Evolutionary conservation across 2,329 filamentous ascomycete genomes (phyloP), one percentile per base, ranked within the genome.

Genomic region (Fusarium sp.): DNA sequence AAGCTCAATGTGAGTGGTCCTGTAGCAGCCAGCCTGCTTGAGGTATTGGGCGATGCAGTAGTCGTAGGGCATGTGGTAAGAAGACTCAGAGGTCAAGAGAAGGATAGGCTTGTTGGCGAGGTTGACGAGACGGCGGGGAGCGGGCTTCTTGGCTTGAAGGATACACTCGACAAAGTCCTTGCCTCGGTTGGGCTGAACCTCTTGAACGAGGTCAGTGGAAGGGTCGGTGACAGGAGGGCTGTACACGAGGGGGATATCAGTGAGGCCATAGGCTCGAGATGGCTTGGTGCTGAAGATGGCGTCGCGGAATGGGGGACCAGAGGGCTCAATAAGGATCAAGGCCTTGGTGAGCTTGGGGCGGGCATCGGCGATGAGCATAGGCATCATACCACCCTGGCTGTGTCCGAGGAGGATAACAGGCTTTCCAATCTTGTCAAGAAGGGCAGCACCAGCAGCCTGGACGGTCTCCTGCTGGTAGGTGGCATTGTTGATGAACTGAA

Each of bases 221-320:
- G 69, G 69, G 15, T 71, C 54, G 1, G 53, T 52, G 23, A 71
- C 78, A 0, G 78, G 69, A 3, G 84, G 84, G 3, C 72, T 74
- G 68, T 84, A 87, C 1, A 78, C 80, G 18, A 88, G 55, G 1
- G 82, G 80, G 20, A 83, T 79, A 45, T 83, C 79, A 4, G 83
- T 80, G 17, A 87, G 67, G 6, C 84, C 85, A 66, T 78, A 87
- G 4, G 76, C 67, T 2, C 79, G 74, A 3, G 76, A 72, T 0
- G 77, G 60, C 2, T 60, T 71, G 20, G 69, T 77, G 37, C 42
- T n/a, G 25, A 82, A 77, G 41, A 79, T 70, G 6, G 75, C 76
- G 6, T 84, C 80, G 25, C 66, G 72, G 70, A 85, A 86, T 0
- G 82, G 83, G 18, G 83, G 83, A 0, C 83, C 83, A 0, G 75